phyloP scores from a whole-genome alignment of 208 protist genomes.

The Acanthamoeba triangularis region DNA sequence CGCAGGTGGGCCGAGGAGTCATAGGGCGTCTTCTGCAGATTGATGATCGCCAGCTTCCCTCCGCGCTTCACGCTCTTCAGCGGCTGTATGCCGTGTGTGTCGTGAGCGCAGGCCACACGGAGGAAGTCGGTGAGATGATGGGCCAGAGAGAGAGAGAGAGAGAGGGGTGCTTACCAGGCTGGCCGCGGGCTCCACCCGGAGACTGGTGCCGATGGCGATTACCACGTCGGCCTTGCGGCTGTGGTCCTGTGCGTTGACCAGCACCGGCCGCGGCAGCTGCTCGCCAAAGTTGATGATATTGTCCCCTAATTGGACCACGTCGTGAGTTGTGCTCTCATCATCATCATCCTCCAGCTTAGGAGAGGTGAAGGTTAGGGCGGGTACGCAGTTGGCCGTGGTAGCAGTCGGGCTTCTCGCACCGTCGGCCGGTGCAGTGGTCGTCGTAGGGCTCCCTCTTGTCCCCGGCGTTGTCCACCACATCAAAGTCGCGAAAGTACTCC shows the following conservation, averaged over 20 bases:
- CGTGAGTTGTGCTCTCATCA: background rate
- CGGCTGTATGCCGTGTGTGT: background rate
- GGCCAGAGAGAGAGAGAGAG: background rate
- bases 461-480: conserved; percentile 22
- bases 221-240: conserved; percentile 20
- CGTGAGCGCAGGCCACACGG: background rate
- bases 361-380: background rate
- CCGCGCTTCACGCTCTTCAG: conserved; percentile 63
- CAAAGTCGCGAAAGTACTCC: conserved; percentile 74
- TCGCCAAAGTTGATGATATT: conserved; percentile 81
- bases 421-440: conserved; percentile 48
- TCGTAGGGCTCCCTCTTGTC: conserved; percentile 47
- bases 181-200: conserved; percentile 53
- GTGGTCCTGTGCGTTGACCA: conserved; percentile 7
- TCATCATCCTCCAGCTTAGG: background rate
- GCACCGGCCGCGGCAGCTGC: conserved; percentile 13
- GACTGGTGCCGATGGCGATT: conserved; percentile 40
- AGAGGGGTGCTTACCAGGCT: background rate
- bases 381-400: conserved; percentile 15
- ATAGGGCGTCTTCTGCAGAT: conserved; percentile 78
- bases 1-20: conserved; percentile 38
- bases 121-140: background rate
- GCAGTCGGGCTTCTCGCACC: background rate
- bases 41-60: conserved; percentile 80
- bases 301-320: conserved; percentile 32